phyloP scores from a whole-genome alignment of 225 moss, liverwort and hornwort species.

The Marchantia paleacea region DNA sequence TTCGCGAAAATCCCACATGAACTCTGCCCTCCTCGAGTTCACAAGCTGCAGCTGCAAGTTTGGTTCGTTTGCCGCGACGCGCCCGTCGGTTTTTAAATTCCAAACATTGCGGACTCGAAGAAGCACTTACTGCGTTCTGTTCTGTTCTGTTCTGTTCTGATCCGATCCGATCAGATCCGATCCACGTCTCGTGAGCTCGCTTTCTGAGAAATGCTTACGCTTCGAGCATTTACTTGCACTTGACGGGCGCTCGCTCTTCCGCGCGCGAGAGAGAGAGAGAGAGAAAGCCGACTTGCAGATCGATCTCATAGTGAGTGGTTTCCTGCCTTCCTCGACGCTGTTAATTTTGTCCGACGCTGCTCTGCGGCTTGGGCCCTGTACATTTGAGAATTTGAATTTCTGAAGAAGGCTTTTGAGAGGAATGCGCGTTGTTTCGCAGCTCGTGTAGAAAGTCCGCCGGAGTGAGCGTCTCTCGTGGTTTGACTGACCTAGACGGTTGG shows the following conservation, averaged over 20 bases:
- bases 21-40: not conserved
- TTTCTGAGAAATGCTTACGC: not conserved
- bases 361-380: not conserved
- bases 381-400: not conserved
- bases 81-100: not conserved
- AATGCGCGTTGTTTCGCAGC: no score
- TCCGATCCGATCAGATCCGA: not conserved
- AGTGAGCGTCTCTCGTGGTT: not conserved
- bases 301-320: not conserved
- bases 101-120: not conserved
- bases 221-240: not conserved
- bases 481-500: not conserved
- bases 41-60: no score
- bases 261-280: no score
- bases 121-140: not conserved
- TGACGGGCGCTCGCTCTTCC: not conserved
- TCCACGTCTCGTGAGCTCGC: not conserved
- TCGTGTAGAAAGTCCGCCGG: not conserved
- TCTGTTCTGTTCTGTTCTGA: no score
- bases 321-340: not conserved
- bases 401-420: no score
- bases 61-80: not conserved
- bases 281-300: not conserved
- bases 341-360: not conserved
- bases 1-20: not conserved